These are phyloP conservation scores for Gautieria morchelliformis DNA, from an alignment of 768 basidiomycete genomes.

Conservation along the genomic window DNA sequence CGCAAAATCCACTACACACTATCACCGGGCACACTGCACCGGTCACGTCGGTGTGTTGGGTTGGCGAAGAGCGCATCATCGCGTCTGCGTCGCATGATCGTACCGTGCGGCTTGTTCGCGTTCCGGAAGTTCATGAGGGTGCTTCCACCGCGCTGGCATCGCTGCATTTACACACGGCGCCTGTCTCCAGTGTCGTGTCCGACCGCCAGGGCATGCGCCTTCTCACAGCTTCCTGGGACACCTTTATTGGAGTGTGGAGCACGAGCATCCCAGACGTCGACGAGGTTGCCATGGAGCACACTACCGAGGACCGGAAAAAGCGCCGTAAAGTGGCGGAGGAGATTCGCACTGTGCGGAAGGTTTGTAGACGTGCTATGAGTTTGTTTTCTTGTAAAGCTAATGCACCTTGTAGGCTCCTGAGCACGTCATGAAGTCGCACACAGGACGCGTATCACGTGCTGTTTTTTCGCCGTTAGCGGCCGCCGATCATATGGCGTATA, in stretches of 20 bases:
- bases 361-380: constrained; percentile 12
- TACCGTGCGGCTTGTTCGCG: constrained; percentile 48
- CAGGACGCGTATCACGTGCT: constrained; percentile 67
- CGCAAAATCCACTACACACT: constrained; percentile 44
- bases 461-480: constrained; percentile 37
- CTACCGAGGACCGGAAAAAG: constrained; percentile 47
- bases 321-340: constrained; percentile 40
- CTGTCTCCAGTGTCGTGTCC: constrained; percentile 62
- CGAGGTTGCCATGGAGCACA: constrained; percentile 43
- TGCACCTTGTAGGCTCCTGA: constrained; percentile 39
- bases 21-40: constrained; percentile 51
- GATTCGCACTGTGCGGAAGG: constrained; percentile 40
- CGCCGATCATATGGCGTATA: constrained; percentile 39
- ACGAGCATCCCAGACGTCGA: constrained; percentile 50
- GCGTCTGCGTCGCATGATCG: constrained; percentile 76
- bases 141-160: constrained; percentile 46
- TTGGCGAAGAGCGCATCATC: constrained; percentile 30
- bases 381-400: neutral
- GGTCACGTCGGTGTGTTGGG: constrained; percentile 52
- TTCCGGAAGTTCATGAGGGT: constrained; percentile 19
- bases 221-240: constrained; percentile 83
- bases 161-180: constrained; percentile 74
- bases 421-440: constrained; percentile 74
- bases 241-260: constrained; percentile 75
- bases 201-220: constrained; percentile 50